Evolutionary conservation across 176 grass and related monocot species (phyloP), one percentile per base, ranked within the genome.

Genomic region (Aegilops longissima): DNA sequence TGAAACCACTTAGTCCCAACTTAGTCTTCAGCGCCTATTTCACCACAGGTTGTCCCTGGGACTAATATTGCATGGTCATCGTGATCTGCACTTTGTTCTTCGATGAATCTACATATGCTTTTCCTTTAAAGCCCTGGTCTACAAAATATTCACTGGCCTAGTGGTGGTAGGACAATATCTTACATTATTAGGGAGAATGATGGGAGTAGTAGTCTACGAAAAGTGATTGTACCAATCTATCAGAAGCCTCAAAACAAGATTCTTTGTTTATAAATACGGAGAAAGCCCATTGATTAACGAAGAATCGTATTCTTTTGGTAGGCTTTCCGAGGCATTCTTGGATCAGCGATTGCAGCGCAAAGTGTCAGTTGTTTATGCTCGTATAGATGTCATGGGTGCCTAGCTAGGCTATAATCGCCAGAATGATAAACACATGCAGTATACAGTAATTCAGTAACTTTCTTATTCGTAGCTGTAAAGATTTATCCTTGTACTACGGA

Each of bases 221-320:
- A 83, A 83, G 79, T 10, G 10, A 18, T 61, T n/a, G 74, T 34
- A 58, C 35, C 78, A 30, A 21, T 82, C 71, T 40, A 39, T 33
- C 52, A 11, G 59, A 86, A 86, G 89, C 80, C 40, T 79, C 84
- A 44, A 31, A 65, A 44, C 65, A 44, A 47, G 85, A 65, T 90
- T 90, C 85, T 87, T 74, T 61, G 75, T 80, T 84, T 54, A 4
- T 68, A 75, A 87, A 75, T 67, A 65, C 52, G 67, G 14, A 58
- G 34, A 73, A 10, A 61, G 74, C 47, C 4, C 4, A 54, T 79
- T 83, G 25, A 61, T 36, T 75, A 80, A 4, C 74, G 75, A 82
- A 66, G 89, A 87, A 90, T 75, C 85, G 12, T 49, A 58, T 90
- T 87, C 80, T 20, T 25, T 21, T 66, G 47, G 77, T 49, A 85